phyloP scores from a whole-genome alignment of 1,139 yeast species.

The Magnusiomyces suaveolens region DNA sequence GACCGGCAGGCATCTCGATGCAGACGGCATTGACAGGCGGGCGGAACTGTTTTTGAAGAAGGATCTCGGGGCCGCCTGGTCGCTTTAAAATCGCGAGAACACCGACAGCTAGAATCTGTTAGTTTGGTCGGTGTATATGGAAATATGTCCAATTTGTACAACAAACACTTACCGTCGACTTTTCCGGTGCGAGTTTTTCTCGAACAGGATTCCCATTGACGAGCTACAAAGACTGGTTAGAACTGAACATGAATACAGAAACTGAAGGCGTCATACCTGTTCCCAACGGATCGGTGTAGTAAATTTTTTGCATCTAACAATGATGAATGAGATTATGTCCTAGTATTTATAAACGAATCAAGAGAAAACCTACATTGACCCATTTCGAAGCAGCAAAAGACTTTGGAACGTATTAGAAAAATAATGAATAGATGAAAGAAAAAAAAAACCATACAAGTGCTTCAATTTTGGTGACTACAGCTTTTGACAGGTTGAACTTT shows the following conservation, averaged over 20 bases:
- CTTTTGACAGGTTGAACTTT: slow-evolving; percentile 24
- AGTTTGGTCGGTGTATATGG: background rate
- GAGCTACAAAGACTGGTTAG: slow-evolving; percentile 22
- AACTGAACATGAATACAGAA: background rate
- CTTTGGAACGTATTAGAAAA: background rate
- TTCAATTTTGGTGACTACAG: slow-evolving; percentile 29
- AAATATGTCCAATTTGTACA: background rate
- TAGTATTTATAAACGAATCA: background rate
- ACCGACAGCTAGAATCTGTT: slow-evolving; percentile 44
- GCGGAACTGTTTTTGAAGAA: slow-evolving; percentile 79
- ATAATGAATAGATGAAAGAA: too few species aligned
- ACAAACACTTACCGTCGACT: slow-evolving; percentile 59
- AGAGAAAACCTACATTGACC: slow-evolving; percentile 40
- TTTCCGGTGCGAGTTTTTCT: slow-evolving; percentile 67
- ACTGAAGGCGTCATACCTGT: slow-evolving; percentile 16
- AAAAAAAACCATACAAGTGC: slow-evolving; percentile 24
- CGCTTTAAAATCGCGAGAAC: slow-evolving; percentile 60
- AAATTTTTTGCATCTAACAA: slow-evolving; percentile 41
- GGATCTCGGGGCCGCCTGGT: slow-evolving; percentile 45
- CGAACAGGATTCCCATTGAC: slow-evolving; percentile 88
- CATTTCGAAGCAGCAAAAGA: slow-evolving; percentile 43
- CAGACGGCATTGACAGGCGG: slow-evolving; percentile 86
- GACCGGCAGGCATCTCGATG: slow-evolving; percentile 91
- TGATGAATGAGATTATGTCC: background rate
- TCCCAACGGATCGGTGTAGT: slow-evolving; percentile 39